phyloP scores from a whole-genome alignment of 305 asterid species.

The Fraxinus velutina region DNA sequence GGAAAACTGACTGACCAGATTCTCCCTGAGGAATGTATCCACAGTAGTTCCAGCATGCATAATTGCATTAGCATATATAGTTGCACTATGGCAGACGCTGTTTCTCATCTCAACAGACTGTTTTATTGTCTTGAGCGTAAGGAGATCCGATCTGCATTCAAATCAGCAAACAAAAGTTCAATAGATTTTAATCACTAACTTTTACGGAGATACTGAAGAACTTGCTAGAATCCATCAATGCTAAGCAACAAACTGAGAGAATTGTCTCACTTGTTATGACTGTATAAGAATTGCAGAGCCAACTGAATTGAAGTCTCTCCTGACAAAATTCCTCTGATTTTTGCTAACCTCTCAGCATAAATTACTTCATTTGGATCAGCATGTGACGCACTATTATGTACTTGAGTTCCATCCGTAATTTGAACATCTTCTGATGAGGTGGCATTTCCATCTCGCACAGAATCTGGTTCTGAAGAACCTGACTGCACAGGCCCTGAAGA shows the following conservation, averaged over 20 bases:
- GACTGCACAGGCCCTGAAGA: conserved; percentile 43
- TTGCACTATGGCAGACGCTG: conserved; percentile 98
- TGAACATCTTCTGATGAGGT: conserved; percentile 49
- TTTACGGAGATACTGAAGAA: neutral
- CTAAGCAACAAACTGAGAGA: conserved; percentile 11
- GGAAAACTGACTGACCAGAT: conserved; percentile 50
- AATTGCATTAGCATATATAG: conserved; percentile 91
- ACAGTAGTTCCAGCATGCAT: conserved; percentile 99
- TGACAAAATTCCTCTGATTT: conserved; percentile 78
- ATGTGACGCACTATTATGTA: conserved; percentile 28
- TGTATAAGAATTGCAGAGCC: conserved; percentile 85
- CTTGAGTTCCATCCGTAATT: conserved; percentile 54
- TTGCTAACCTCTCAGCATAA: conserved; percentile 53
- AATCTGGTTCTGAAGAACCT: conserved; percentile 42
- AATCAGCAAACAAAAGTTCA: conserved; percentile 21
- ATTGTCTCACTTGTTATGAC: conserved; percentile 82
- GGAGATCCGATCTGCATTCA: conserved; percentile 86
- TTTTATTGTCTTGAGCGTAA: conserved; percentile 90
- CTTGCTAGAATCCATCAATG: neutral
- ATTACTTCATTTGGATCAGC: conserved; percentile 49
- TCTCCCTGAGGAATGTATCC: conserved; percentile 92
- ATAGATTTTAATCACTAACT: conserved; percentile 13
- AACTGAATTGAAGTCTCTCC: conserved; percentile 95
- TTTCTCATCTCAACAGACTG: conserved; percentile 98
- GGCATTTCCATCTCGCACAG: conserved; percentile 38